A percentile compares a stretch with the other conserved stretches of the same genome.
Evolutionary conservation across 306 rosid genomes (phyloP).

Genomic region (Sindora glabra): DNA sequence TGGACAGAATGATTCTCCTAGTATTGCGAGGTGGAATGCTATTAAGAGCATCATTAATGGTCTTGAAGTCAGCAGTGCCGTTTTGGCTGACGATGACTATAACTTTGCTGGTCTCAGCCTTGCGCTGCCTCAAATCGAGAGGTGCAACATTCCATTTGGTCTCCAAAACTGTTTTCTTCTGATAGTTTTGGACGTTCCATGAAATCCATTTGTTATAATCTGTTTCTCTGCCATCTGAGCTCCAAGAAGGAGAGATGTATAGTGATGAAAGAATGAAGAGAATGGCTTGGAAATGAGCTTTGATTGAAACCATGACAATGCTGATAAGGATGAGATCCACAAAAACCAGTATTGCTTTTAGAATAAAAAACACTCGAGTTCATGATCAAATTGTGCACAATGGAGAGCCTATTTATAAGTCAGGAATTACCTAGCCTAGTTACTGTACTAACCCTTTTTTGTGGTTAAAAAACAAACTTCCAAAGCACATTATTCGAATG

Average conservation of each 20-base stretch:
- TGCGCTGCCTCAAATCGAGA: constrained; percentile 28
- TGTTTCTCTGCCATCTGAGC: not conserved
- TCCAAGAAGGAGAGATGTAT: constrained; percentile 8
- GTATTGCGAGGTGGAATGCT: constrained; percentile 40
- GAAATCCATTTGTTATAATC: constrained; percentile 48
- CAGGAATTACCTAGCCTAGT: not conserved
- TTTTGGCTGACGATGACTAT: constrained; percentile 39
- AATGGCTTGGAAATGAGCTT: constrained; percentile 1
- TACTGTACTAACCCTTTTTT: constrained; percentile 8
- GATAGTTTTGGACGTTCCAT: constrained; percentile 35
- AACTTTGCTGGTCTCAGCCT: constrained; percentile 46
- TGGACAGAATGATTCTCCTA: constrained; percentile 36
- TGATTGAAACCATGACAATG: constrained; percentile 35
- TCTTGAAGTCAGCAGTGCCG: constrained; percentile 39
- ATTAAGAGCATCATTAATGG: constrained; percentile 45
- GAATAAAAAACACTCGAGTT: not conserved
- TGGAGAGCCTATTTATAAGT: not conserved
- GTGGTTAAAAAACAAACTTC: not conserved
- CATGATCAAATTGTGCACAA: not conserved
- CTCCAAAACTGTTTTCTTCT: constrained; percentile 9
- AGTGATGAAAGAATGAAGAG: constrained; percentile 19
- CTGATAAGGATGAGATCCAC: not conserved
- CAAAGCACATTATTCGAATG: not conserved
- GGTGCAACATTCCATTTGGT: not conserved
- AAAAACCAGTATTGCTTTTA: not conserved